A percentile compares a stretch with the other conserved stretches of the same genome.
phyloP scores from a whole-genome alignment of 768 basidiomycete genomes.

The Russula lepida region DNA sequence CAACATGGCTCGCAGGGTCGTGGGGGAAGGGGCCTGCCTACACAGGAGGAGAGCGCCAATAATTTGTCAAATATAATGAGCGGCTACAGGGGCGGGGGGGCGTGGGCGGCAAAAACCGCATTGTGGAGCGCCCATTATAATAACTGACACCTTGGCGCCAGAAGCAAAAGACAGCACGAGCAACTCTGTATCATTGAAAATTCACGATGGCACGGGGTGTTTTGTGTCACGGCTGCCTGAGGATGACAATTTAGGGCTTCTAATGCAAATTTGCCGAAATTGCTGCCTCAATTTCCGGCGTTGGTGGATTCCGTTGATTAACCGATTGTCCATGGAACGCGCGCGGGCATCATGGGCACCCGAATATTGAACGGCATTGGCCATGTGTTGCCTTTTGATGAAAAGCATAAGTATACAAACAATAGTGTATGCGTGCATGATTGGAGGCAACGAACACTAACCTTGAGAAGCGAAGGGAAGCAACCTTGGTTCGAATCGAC shows the following conservation, averaged over 20 bases:
- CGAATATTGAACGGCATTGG: neutral
- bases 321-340: neutral
- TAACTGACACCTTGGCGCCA: constrained; percentile 1
- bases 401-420: neutral
- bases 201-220: neutral
- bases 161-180: neutral
- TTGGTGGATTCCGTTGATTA: neutral
- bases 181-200: neutral
- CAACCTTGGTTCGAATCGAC: neutral
- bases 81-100: neutral
- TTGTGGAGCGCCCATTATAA: neutral
- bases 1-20: constrained; percentile 3
- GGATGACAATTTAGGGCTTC: neutral
- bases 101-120: neutral
- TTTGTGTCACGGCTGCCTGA: neutral
- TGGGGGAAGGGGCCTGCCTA: neutral
- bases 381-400: neutral
- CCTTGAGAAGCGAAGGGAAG: neutral
- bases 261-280: constrained; percentile 4
- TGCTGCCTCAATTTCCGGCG: neutral
- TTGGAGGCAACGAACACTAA: neutral
- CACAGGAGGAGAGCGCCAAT: neutral
- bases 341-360: neutral
- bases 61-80: neutral
- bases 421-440: neutral